Evolutionary conservation across 2,329 filamentous ascomycete genomes (phyloP).

Genomic region (Tolypocladium pustulatum): DNA sequence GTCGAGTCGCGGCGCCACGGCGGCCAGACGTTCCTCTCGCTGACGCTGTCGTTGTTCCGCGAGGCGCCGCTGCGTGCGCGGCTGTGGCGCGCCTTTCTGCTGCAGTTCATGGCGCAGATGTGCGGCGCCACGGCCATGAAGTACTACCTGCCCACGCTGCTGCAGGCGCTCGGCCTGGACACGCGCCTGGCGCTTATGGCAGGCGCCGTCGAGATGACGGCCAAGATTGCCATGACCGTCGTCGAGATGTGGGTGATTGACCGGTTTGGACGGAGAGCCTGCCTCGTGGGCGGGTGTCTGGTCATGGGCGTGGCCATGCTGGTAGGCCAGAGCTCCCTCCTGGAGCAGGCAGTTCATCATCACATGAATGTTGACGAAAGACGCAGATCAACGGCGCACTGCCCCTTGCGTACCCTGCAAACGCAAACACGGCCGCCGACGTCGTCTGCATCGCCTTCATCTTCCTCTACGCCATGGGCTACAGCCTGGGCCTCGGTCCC

Average conservation of each 20-base stretch:
- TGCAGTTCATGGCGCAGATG: conserved; percentile 52
- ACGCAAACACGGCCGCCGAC: conserved; percentile 35
- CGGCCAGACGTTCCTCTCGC: conserved; percentile 10
- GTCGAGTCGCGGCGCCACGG: conserved; percentile 24
- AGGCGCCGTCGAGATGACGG: conserved; percentile 44
- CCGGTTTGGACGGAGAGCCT: conserved; percentile 35
- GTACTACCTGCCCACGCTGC: conserved; percentile 46
- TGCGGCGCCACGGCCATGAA: conserved; percentile 50
- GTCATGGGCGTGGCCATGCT: conserved; percentile 44
- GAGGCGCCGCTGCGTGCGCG: conserved; percentile 36
- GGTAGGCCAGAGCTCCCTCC: not conserved
- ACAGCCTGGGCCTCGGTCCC: conserved; percentile 46
- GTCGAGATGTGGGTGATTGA: conserved; percentile 49
- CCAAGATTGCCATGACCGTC: conserved; percentile 45
- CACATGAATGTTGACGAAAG: not conserved
- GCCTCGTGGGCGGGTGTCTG: conserved; percentile 35
- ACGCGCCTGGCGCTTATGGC: conserved; percentile 38
- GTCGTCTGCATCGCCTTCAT: conserved; percentile 43
- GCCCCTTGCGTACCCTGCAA: conserved; percentile 38
- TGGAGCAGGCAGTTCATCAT: not conserved
- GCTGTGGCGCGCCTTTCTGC: conserved; percentile 44
- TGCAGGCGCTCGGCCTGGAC: conserved; percentile 37
- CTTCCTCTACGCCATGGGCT: conserved; percentile 48
- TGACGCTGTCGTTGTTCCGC: conserved; percentile 33
- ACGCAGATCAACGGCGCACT: conserved; percentile 41